Evolutionary conservation across 768 basidiomycete genomes (phyloP).

Genomic region (Phlebiopsis flavidoalba): DNA sequence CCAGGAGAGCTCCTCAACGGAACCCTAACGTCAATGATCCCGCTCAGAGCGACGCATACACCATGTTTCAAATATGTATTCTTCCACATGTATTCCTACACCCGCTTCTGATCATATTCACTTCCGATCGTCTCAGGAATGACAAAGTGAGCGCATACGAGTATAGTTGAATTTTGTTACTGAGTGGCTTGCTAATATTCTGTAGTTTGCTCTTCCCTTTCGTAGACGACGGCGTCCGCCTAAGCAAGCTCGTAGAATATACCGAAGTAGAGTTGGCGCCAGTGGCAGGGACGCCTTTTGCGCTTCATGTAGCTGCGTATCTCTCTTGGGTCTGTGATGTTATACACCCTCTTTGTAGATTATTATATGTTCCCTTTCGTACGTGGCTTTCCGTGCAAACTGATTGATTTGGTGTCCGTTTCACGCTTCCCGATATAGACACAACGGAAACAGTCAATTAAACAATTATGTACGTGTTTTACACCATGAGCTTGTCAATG

Average conservation of each 20-base stretch:
- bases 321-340: not conserved
- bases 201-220: not conserved
- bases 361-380: constrained; percentile 1
- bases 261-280: constrained; percentile 57
- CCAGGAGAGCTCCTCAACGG: constrained; percentile 91
- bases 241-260: constrained; percentile 90
- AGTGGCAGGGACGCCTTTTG: not conserved
- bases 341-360: constrained; percentile 6
- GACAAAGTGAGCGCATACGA: constrained; percentile 93
- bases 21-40: constrained; percentile 97
- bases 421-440: not conserved
- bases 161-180: constrained; percentile 42
- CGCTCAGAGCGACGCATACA: constrained; percentile 97
- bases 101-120: not conserved
- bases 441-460: not conserved
- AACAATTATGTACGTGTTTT: constrained; percentile 6
- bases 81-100: not conserved
- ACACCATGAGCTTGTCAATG: constrained; percentile 66
- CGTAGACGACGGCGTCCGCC: constrained; percentile 69
- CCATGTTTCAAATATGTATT: constrained; percentile 92
- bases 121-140: constrained; percentile 51
- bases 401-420: not conserved
- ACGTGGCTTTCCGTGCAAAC: not conserved
- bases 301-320: constrained; percentile 1
- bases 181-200: not conserved